phyloP scores from a whole-genome alignment of 257 asterid genomes.

The Schizonepeta tenuifolia region DNA sequence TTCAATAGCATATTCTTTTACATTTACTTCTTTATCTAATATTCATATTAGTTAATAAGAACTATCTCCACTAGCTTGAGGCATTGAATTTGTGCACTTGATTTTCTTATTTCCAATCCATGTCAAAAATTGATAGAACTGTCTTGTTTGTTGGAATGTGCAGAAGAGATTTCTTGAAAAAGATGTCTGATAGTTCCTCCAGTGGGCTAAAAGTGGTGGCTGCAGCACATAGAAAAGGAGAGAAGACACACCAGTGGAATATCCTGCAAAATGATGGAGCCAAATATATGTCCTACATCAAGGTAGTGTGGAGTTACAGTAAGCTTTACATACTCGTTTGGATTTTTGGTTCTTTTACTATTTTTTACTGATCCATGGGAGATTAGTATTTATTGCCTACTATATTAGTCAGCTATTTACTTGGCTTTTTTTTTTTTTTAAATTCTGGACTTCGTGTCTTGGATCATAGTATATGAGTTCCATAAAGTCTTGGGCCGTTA shows the following conservation, averaged over 20 bases:
- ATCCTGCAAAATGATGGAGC: conserved; percentile 76
- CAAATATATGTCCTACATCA: conserved; percentile 90
- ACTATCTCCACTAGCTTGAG: conserved; percentile 5
- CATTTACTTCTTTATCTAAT: conserved; percentile 23
- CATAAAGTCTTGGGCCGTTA: background rate
- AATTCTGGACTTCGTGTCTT: background rate
- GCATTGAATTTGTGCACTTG: conserved; percentile 2
- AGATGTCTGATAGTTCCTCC: conserved; percentile 46
- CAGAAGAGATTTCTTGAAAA: conserved; percentile 63
- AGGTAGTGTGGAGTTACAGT: conserved; percentile 54
- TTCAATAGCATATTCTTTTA: conserved; percentile 10
- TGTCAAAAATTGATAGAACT: conserved; percentile 21
- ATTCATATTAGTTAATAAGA: background rate
- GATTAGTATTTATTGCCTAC: background rate
- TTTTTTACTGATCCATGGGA: conserved; percentile 3
- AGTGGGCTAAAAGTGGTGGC: conserved; percentile 50
- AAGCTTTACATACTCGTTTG: conserved; percentile 27
- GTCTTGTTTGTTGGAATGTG: conserved; percentile 35
- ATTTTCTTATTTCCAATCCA: background rate
- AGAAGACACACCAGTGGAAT: conserved; percentile 61
- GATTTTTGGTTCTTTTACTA: conserved; percentile 16
- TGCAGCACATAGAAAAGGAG: conserved; percentile 51
- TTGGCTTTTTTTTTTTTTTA: background rate
- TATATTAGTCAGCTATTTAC: conserved; percentile 10
- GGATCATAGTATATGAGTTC: conserved; percentile 8